phyloP scores from a whole-genome alignment of 2,329 filamentous ascomycete species.

The Fusarium setosum region DNA sequence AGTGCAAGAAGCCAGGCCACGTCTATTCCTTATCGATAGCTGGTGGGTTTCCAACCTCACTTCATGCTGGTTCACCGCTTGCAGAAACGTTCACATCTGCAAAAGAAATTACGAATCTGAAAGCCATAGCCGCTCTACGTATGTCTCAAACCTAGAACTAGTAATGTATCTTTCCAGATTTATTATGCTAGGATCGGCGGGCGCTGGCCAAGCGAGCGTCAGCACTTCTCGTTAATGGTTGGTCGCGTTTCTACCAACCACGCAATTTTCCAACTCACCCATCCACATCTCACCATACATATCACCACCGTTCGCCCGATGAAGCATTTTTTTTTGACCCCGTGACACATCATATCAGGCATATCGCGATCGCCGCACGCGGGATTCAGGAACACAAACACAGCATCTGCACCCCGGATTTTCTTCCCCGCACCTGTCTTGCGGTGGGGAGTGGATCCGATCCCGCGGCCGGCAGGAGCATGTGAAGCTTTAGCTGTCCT shows the following conservation, averaged over 20 bases:
- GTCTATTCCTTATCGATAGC: neutral
- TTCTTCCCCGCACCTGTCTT: constrained; percentile 35
- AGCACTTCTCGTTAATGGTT: too few species aligned
- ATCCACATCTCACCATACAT: neutral
- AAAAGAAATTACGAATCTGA: too few species aligned
- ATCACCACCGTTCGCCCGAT: neutral
- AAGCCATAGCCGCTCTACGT: too few species aligned
- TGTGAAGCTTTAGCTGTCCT: neutral
- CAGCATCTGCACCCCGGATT: constrained; percentile 40
- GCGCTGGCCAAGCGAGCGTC: too few species aligned
- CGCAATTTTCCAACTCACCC: neutral
- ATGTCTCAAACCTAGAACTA: too few species aligned
- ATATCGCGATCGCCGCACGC: constrained; percentile 1
- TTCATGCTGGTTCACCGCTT: neutral
- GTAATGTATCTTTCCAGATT: neutral
- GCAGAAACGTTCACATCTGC: neutral
- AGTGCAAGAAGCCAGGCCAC: neutral
- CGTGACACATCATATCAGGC: constrained; percentile 12
- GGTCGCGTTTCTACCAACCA: too few species aligned
- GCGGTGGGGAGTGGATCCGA: constrained; percentile 31
- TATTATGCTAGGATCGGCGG: too few species aligned
- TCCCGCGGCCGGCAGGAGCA: neutral
- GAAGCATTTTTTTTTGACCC: neutral
- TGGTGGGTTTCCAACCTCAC: neutral
- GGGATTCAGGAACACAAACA: constrained; percentile 14